A percentile compares a stretch with the other conserved stretches of the same genome.
These are phyloP conservation scores for Echium plantagineum DNA, from an alignment of 257 asterid species.

Conservation along the genomic window DNA sequence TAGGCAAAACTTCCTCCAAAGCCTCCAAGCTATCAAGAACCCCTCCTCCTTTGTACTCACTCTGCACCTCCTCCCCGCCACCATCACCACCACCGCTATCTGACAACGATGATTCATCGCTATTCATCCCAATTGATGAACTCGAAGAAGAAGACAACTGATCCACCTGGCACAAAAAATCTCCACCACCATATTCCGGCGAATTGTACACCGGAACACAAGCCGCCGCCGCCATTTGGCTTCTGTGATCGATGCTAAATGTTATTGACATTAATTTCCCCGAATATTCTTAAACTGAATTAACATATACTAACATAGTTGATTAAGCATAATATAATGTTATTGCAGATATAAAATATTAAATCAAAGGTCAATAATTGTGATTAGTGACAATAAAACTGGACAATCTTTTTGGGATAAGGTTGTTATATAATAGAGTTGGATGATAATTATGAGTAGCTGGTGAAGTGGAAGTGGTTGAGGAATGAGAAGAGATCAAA, in stretches of 20 bases:
- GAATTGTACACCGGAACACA: background rate
- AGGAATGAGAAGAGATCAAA: too few species aligned
- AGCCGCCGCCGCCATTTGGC: background rate
- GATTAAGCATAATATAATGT: too few species aligned
- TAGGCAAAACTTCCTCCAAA: slow-evolving; percentile 36
- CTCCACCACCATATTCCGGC: background rate
- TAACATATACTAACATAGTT: background rate
- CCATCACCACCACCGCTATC: slow-evolving; percentile 19
- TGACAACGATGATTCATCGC: slow-evolving; percentile 20
- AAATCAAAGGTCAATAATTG: too few species aligned
- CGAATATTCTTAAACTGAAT: too few species aligned
- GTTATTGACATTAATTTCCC: too few species aligned
- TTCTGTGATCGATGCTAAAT: background rate
- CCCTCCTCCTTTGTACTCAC: slow-evolving; percentile 25
- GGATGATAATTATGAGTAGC: too few species aligned
- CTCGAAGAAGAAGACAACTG: slow-evolving; percentile 14
- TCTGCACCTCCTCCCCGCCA: slow-evolving; percentile 33
- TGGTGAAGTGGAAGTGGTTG: too few species aligned
- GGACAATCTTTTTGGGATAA: too few species aligned
- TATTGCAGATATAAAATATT: too few species aligned
- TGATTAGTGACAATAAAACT: too few species aligned
- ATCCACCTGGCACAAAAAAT: background rate
- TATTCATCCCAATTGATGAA: slow-evolving; percentile 31
- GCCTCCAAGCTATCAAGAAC: slow-evolving; percentile 25
- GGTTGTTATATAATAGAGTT: too few species aligned